Evolutionary conservation across 331 rosid genomes (phyloP).

Genomic region (Saraca asoca): DNA sequence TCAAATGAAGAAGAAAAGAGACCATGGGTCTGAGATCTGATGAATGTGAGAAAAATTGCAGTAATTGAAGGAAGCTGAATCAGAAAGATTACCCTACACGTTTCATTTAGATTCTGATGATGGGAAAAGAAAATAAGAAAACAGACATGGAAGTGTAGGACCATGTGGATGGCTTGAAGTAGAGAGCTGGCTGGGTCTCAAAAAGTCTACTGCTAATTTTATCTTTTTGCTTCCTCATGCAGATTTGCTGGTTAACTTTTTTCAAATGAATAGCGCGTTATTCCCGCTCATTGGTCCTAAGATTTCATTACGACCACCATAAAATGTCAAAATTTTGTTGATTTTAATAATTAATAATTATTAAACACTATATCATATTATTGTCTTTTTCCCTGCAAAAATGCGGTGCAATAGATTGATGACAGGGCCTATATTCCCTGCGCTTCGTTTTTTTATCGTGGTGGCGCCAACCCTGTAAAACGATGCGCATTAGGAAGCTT

Average conservation of each 20-base stretch:
- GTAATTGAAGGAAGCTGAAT: constrained; percentile 35
- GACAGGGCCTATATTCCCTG: too few species aligned
- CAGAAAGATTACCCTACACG: constrained; percentile 38
- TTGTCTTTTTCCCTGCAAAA: too few species aligned
- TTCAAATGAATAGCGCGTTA: constrained; percentile 51
- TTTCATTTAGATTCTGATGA: constrained; percentile 13
- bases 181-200: constrained; percentile 9
- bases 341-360: too few species aligned
- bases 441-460: too few species aligned
- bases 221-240: not conserved
- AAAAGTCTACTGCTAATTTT: constrained; percentile 25
- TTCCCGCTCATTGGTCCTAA: constrained; percentile 62
- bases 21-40: constrained; percentile 46
- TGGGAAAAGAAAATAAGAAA: not conserved
- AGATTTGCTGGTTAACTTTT: constrained; percentile 34
- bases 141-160: constrained; percentile 39
- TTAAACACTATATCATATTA: too few species aligned
- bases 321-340: not conserved
- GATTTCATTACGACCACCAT: constrained; percentile 22
- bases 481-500: too few species aligned
- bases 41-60: constrained; percentile 50
- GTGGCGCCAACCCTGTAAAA: too few species aligned
- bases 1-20: constrained; percentile 13
- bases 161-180: constrained; percentile 34
- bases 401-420: too few species aligned